Evolutionary conservation across 2,329 filamentous ascomycete species (phyloP), one percentile per base, ranked within the genome.

Genomic region (Xenosphaeropsis pyriputrescens): DNA sequence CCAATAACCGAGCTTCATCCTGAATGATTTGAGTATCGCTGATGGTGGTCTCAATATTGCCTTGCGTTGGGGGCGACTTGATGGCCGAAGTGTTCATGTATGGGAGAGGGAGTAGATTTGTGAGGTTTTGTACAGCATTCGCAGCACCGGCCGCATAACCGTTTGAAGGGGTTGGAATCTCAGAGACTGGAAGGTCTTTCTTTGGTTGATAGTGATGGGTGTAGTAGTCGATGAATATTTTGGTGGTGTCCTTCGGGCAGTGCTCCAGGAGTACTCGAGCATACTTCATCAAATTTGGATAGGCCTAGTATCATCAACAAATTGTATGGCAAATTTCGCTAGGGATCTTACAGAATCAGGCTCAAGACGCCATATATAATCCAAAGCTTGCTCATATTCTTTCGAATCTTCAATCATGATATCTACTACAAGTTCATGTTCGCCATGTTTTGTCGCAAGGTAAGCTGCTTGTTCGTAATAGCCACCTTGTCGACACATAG

Each of bases 391-490:
- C 1, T 70, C 69, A 53, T 94, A 95, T 47, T 82, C 80, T 56
- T 93, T 91, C 0, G 89, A 86, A 50, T 98, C 89, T 53, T 98
- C 91, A 36, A 98, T 88, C 37, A 98, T 58, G 35, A 98, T 94
- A 53, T 95, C 89, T 4, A 96, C 84, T 1, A 98, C 91, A 42
- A 96, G 65, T 41, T 94, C 86, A 45, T 85, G 85, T 56, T 98
- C 91, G 5, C 85, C 82, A 52, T 98, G 88, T 57, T 95, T 89
- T 41, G 86, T 84, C 6, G 93, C 91, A 29, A 98, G 69, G 51
- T 93, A 98, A 4, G 89, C 91, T 12, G 91, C 91, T 63, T 98
- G 93, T 42, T 96, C 88, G 50, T 80, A 93, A 58, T 98, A 98
- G 1, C 91, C 89, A 9, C 89, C 91, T 61, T 98, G 91, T 18